phyloP scores from a whole-genome alignment of 352 stramenopile genomes.

The Phytopythium litorale region DNA sequence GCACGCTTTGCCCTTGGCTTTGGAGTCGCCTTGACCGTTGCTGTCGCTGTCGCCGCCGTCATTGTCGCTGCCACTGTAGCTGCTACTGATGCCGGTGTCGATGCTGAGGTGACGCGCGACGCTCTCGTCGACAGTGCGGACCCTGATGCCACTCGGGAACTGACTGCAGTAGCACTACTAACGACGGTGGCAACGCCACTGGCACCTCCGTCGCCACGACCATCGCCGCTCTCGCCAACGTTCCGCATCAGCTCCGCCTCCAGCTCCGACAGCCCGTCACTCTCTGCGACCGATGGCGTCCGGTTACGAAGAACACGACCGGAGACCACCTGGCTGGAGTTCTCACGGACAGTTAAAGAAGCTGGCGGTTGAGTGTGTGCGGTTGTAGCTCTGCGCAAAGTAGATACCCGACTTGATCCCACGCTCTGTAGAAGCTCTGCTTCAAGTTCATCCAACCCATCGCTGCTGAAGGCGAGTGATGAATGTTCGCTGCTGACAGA shows the following conservation, averaged over 20 bases:
- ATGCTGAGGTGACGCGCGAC: background rate
- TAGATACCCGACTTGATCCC: background rate
- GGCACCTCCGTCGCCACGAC: background rate
- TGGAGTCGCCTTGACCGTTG: no score
- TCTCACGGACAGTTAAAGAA: no score
- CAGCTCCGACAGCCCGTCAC: constrained; percentile 28
- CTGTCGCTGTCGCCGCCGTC: background rate
- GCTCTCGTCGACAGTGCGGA: background rate
- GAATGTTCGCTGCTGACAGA: constrained; percentile 11
- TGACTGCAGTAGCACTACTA: background rate
- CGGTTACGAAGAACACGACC: background rate
- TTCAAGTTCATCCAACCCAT: constrained; percentile 44
- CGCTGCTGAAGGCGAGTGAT: constrained; percentile 26
- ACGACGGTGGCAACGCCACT: no score
- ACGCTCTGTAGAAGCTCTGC: constrained; percentile 31
- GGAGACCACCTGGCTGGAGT: background rate
- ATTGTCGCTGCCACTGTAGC: no score
- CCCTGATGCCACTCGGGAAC: background rate
- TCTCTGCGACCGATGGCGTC: constrained; percentile 16
- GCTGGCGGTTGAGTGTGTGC: no score
- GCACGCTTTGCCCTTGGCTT: background rate
- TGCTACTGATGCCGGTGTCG: no score
- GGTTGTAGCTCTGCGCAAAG: background rate
- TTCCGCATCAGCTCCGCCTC: constrained; percentile 21
- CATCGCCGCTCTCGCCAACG: background rate